Conservation (phyloP, 257 asterid species). For the Nicotiana undulata region DNA sequence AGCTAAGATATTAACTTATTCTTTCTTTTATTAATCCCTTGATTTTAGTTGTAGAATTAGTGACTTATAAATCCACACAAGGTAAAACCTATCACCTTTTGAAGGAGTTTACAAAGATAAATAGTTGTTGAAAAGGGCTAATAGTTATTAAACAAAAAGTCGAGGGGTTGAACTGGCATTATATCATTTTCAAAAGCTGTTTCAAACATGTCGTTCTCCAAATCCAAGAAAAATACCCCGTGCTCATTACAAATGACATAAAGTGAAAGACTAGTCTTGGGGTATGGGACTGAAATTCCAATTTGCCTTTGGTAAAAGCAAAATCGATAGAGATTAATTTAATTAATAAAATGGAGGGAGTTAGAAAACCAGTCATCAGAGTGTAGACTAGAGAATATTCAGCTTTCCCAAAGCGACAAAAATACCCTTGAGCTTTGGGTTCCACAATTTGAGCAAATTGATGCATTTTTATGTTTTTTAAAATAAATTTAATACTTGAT, state of each 20-base stretch:
- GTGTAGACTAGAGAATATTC: constrained; percentile 76
- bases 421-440: constrained; percentile 49
- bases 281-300: constrained; percentile 26
- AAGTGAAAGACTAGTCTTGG: constrained; percentile 12
- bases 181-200: not conserved
- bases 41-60: too few relatives aligned
- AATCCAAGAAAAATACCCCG: constrained; percentile 14
- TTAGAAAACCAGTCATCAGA: constrained; percentile 20
- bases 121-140: not conserved
- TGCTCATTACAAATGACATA: not conserved
- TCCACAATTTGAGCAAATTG: constrained; percentile 35
- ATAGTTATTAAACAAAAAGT: not conserved
- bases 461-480: constrained; percentile 19
- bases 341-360: not conserved
- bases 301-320: not conserved
- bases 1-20: too few relatives aligned
- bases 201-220: constrained; percentile 1
- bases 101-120: not conserved
- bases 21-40: too few relatives aligned
- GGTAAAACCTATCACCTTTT: not conserved
- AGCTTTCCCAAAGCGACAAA: constrained; percentile 85
- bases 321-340: not conserved
- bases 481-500: not conserved
- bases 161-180: not conserved
- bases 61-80: not conserved